Base-by-base conservation (phyloP, 2,329 filamentous ascomycete species). In the Penicillium sp. region DNA sequence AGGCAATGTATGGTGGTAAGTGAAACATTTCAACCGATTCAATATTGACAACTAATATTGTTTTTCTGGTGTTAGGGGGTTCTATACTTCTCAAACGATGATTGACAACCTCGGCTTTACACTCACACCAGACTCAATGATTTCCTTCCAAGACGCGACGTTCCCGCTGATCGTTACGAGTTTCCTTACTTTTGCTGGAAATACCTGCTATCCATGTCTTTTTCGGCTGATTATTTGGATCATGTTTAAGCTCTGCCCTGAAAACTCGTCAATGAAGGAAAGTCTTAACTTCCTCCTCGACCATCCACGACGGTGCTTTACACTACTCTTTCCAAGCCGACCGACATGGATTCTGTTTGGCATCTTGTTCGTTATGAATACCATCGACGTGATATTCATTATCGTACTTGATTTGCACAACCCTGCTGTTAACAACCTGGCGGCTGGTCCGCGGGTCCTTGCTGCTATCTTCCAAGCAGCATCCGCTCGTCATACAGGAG, bases 271-370 rank as follows among this genome's bases (percentile, higher is more conserved):
- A 67, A 2, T 77, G 74, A 3, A 68, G 70, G 47, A 65, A 65
- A 29, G 82, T 0, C 71, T 87, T 0, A 71, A 75, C 1, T 88
- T 87, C 60, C 74, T 88, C 0, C 79, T 89, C 11, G 80, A 87
- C 51, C 84, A 89, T 67, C 93, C 93, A 1, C 88, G 93, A 69
- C 89, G 95, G 47, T 98, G 95, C 76, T 99, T 97, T 64, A 87
- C 84, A 4, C 79, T 85, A 3, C 78, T 88, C 3, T 88, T 88
- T 63, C 85, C 84, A 0, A 78, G 79, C 31, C 71, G 74, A n/a
- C 80, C 84, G 9, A 87, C 85, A 0, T 87, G 83, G 83, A 78
- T 81, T 51, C 77, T 87, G 0, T 77, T 83, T 7, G 72, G 75
- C 10, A 80, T 81, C 44, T 74, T 86, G 4, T 63, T 84, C 8